phyloP scores from a whole-genome alignment of 176 grass and related monocot species.

The Puccinellia tenuiflora region DNA sequence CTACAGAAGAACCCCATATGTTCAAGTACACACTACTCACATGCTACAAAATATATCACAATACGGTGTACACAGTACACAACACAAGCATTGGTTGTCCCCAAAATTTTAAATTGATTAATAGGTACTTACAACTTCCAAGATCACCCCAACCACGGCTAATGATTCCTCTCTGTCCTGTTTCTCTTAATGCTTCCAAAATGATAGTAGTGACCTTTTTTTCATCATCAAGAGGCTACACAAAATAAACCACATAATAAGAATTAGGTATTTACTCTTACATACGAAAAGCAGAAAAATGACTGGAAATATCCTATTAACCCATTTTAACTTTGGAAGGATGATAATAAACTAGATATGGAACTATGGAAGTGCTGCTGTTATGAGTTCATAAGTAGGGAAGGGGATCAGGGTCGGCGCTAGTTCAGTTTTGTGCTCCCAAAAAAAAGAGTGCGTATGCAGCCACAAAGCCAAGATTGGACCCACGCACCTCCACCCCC shows the following conservation, averaged over 20 bases:
- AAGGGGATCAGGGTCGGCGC: background rate
- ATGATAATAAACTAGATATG: background rate
- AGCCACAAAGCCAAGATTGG: background rate
- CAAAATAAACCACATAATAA: slow-evolving; percentile 24
- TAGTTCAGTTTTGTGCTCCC: background rate
- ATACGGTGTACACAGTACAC: background rate
- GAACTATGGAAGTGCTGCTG: background rate
- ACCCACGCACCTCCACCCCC: background rate
- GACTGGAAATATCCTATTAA: background rate
- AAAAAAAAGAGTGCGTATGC: background rate
- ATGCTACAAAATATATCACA: slow-evolving; percentile 6
- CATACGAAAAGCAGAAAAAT: background rate
- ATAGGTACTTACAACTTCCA: slow-evolving; percentile 68
- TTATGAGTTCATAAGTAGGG: background rate
- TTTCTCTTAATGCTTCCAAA: slow-evolving; percentile 83
- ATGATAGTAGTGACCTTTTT: slow-evolving; percentile 82
- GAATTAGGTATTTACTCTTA: slow-evolving; percentile 18
- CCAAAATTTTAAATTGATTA: slow-evolving; percentile 14
- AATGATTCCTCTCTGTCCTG: slow-evolving; percentile 91
- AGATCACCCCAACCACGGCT: slow-evolving; percentile 93
- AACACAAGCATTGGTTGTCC: background rate
- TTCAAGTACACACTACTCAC: background rate
- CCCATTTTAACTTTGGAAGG: background rate
- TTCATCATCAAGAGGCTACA: slow-evolving; percentile 91
- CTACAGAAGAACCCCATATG: background rate